Percentiles rank a stretch among this genome's conserved stretches.
Evolutionary conservation across 768 basidiomycete genomes (phyloP).

Genomic region (Epithele typhae): DNA sequence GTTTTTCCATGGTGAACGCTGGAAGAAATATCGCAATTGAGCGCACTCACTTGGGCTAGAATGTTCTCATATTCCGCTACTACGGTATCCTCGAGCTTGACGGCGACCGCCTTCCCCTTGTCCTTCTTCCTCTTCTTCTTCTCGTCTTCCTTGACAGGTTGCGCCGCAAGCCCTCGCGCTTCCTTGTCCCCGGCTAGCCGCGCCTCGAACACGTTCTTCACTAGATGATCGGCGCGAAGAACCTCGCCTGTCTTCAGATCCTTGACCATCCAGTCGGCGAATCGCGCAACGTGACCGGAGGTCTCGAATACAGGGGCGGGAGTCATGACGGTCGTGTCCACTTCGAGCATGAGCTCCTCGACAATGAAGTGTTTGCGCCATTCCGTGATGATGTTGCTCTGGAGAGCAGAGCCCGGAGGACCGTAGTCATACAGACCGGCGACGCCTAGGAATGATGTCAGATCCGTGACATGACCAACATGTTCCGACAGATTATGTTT

Average conservation of each 20-base stretch:
- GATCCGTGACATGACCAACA: background rate
- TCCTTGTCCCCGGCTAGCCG: conserved; percentile 87
- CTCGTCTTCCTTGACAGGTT: conserved; percentile 44
- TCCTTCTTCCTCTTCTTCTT: conserved; percentile 70
- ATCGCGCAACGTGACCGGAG: conserved; percentile 95
- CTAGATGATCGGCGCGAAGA: conserved; percentile 93
- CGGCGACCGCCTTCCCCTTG: conserved; percentile 67
- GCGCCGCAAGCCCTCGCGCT: conserved; percentile 72
- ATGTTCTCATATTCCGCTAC: conserved; percentile 76
- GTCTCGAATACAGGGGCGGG: conserved; percentile 92
- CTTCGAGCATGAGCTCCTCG: conserved; percentile 97
- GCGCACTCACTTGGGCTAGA: conserved; percentile 79
- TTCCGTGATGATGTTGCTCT: conserved; percentile 94
- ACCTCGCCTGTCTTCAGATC: conserved; percentile 94
- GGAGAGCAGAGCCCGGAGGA: conserved; percentile 91
- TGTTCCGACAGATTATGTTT: background rate
- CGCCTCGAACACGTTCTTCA: conserved; percentile 88
- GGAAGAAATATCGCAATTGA: too few relatives aligned
- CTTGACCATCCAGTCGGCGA: conserved; percentile 99
- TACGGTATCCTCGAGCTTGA: conserved; percentile 68
- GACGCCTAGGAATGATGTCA: conserved; percentile 54
- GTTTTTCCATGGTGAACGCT: background rate
- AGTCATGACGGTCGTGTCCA: conserved; percentile 98
- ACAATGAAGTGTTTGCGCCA: conserved; percentile 99
- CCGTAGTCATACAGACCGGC: conserved; percentile 98